Conservation (phyloP, 768 basidiomycete species). For the Suillus hirtellus region DNA sequence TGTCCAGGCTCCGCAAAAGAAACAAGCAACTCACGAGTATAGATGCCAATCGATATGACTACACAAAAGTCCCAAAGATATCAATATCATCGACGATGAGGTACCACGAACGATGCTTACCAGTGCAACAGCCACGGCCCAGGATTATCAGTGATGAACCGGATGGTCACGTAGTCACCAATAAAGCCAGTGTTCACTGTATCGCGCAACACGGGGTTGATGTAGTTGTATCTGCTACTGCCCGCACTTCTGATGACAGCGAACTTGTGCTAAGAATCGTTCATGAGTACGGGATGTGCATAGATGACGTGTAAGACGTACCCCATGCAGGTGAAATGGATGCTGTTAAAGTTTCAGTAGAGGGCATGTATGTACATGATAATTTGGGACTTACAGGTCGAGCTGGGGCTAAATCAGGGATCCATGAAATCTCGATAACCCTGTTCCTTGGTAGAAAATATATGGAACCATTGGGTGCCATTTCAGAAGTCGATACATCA, state of each 20-base stretch:
- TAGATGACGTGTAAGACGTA: not conserved
- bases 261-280: not conserved
- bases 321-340: slow-evolving; percentile 24
- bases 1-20: not conserved
- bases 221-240: not conserved
- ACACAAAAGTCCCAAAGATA: not conserved
- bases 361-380: not conserved
- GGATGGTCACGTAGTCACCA: not conserved
- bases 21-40: not conserved
- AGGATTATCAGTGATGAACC: slow-evolving; percentile 3
- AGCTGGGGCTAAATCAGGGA: slow-evolving; percentile 11
- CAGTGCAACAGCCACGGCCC: slow-evolving; percentile 3
- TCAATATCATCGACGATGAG: not conserved
- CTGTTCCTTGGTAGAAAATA: slow-evolving; percentile 46
- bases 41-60: slow-evolving; percentile 6
- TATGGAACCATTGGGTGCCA: slow-evolving; percentile 44
- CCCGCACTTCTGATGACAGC: not conserved
- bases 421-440: slow-evolving; percentile 41
- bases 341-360: slow-evolving; percentile 17
- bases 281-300: not conserved
- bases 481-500: slow-evolving; percentile 30
- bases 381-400: slow-evolving; percentile 11
- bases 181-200: not conserved
- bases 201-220: not conserved
- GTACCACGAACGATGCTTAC: not conserved